Conservation (phyloP, 306 rosid species). For the Cicer judaicum region DNA sequence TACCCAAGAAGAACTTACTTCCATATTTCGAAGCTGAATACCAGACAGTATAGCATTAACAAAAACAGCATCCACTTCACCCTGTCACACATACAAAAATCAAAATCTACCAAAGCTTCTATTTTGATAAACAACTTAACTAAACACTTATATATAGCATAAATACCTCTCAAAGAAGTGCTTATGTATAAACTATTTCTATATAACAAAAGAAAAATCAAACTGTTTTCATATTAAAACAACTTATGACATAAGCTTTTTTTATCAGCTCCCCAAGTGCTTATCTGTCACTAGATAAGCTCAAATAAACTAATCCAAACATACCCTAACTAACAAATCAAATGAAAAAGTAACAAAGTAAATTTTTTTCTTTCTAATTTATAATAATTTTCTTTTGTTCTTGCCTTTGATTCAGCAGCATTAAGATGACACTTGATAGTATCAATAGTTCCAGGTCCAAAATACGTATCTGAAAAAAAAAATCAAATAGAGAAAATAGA, state of each 20-base stretch:
- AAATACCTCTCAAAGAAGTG: neutral
- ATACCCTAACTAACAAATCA: constrained; percentile 30
- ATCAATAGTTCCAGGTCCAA: constrained; percentile 83
- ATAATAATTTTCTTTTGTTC: constrained; percentile 39
- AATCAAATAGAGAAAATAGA: neutral
- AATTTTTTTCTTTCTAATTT: neutral
- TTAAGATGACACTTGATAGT: constrained; percentile 67
- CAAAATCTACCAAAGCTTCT: constrained; percentile 24
- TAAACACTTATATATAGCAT: neutral
- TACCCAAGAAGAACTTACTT: constrained; percentile 59
- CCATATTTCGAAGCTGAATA: constrained; percentile 87
- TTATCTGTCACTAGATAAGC: neutral
- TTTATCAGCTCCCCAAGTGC: neutral
- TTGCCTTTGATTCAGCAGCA: constrained; percentile 66
- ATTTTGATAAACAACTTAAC: neutral
- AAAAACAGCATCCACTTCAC: constrained; percentile 81
- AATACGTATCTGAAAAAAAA: constrained; percentile 65
- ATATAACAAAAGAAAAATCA: neutral
- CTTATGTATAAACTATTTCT: neutral
- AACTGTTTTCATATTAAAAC: neutral
- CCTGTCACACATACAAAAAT: constrained; percentile 51
- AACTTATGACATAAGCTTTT: neutral
- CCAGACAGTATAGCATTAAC: constrained; percentile 79
- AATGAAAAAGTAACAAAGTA: constrained; percentile 6
- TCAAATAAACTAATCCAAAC: neutral